phyloP scores from a whole-genome alignment of 176 grass and related monocot genomes.

The Hyparrhenia diplandra region DNA sequence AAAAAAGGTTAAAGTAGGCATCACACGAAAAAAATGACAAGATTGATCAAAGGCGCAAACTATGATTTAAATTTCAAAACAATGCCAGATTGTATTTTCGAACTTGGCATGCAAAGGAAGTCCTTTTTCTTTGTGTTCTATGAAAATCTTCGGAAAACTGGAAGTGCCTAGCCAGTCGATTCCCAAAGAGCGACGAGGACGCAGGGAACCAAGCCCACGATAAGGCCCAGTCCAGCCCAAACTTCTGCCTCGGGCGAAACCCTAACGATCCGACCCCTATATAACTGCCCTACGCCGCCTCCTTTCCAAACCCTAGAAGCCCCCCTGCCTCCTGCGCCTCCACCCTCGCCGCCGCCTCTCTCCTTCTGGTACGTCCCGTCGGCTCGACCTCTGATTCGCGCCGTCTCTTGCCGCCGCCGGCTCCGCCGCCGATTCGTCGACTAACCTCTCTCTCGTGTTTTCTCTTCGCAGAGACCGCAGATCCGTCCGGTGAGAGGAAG shows the following conservation, averaged over 20 bases:
- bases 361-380: neutral
- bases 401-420: too few relatives aligned
- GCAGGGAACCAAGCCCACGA: neutral
- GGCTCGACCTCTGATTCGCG: neutral
- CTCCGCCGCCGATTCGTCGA: neutral
- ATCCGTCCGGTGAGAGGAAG: constrained; percentile 13
- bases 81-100: too few relatives aligned
- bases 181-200: neutral
- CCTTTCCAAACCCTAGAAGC: constrained; percentile 16
- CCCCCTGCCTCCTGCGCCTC: constrained; percentile 20
- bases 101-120: too few relatives aligned
- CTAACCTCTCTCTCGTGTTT: neutral
- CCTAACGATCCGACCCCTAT: constrained; percentile 17
- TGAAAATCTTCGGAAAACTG: neutral
- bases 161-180: neutral
- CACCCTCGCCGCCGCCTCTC: neutral
- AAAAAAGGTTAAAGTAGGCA: too few relatives aligned
- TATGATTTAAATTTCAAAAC: too few relatives aligned
- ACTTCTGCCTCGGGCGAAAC: neutral
- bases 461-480: neutral
- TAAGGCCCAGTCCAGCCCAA: constrained; percentile 9
- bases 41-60: too few relatives aligned
- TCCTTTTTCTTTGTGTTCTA: too few relatives aligned
- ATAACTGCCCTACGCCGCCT: neutral
- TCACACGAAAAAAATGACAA: too few relatives aligned